Base-by-base conservation (phyloP, 2,329 filamentous ascomycete genomes). In the Colletotrichum tropicicola region DNA sequence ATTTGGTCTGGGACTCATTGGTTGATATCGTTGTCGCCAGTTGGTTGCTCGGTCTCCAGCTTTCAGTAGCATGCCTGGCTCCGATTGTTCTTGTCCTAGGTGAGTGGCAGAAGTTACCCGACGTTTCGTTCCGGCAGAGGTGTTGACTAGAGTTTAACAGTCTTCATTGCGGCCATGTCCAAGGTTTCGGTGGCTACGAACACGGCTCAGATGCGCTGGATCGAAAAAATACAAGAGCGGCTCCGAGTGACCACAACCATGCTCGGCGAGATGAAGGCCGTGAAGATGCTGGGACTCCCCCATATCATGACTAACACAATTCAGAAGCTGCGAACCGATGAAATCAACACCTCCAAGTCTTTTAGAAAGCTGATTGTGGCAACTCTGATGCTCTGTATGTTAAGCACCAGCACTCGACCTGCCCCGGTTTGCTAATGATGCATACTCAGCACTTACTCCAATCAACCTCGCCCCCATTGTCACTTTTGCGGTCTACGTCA, bases 221-320 rank as follows among this genome's bases (percentile, higher is more conserved):
- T 81, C 32, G 77, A 79, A 49, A 76, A 73, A 25, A 79, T 83
- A 12, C 77, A 84, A 68, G 73, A 76, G 39, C 78, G 82, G 5
- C 75, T 83, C 5, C 73, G 76, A 5, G 72, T 78, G 4, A 83
- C 81, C 0, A 72, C 75, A 1, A 72, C 72, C 4, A 76, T 81
- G 71, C 74, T 84, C 0, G 73, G 73, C n/a, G 76, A 79, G 3
- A 82, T 84, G 73, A 81, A 82, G 65, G 75, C 78, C 25, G 74
- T 83, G 21, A 83, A 83, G 68, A 82, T 83, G 75, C 74, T 78
- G 12, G 79, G 79, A 0, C 67, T 78, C 1, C 53, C 70, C 0
- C 51, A 60, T 1, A 59, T 72, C 1, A 69, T 77, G 28, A 68
- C 68, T 2, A 65, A 58, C 2, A 70, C 71, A 0, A 70, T 79